These are phyloP conservation scores for Melocanna baccifera DNA, from an alignment of 176 grass and related monocot species.

Conservation along the genomic window DNA sequence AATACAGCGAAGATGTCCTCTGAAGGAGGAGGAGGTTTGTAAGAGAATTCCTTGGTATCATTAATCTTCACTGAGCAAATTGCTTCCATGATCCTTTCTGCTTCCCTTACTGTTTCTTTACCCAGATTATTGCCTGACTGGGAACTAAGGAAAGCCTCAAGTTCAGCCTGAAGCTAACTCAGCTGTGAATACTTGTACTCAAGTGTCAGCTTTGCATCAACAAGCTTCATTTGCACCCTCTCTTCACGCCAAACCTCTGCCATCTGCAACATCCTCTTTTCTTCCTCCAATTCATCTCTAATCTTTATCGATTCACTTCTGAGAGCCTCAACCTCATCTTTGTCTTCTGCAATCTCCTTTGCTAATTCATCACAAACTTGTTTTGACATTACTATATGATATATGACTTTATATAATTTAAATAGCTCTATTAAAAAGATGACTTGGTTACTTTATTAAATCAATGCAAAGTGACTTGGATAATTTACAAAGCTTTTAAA, in stretches of 20 bases:
- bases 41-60: slow-evolving; percentile 50
- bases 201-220: slow-evolving; percentile 73
- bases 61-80: slow-evolving; percentile 31
- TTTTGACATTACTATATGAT: too few species aligned
- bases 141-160: slow-evolving; percentile 40
- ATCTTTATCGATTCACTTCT: slow-evolving; percentile 53
- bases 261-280: slow-evolving; percentile 81
- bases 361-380: slow-evolving; percentile 74
- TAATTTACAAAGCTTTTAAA: too few species aligned
- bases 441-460: too few species aligned
- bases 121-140: slow-evolving; percentile 22
- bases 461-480: too few species aligned
- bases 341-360: slow-evolving; percentile 73
- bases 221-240: slow-evolving; percentile 90
- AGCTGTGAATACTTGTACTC: slow-evolving; percentile 63
- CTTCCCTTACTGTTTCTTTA: slow-evolving; percentile 37
- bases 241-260: slow-evolving; percentile 98
- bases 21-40: slow-evolving; percentile 43
- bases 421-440: too few species aligned
- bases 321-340: slow-evolving; percentile 57
- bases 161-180: slow-evolving; percentile 37
- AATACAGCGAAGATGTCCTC: slow-evolving; percentile 72
- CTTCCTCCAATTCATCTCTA: slow-evolving; percentile 68
- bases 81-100: slow-evolving; percentile 40
- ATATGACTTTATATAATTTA: too few species aligned